Percentiles rank a stretch among this genome's conserved stretches.
Conservation (phyloP, 352 stramenopile genomes). For the Pythium sp. region DNA sequence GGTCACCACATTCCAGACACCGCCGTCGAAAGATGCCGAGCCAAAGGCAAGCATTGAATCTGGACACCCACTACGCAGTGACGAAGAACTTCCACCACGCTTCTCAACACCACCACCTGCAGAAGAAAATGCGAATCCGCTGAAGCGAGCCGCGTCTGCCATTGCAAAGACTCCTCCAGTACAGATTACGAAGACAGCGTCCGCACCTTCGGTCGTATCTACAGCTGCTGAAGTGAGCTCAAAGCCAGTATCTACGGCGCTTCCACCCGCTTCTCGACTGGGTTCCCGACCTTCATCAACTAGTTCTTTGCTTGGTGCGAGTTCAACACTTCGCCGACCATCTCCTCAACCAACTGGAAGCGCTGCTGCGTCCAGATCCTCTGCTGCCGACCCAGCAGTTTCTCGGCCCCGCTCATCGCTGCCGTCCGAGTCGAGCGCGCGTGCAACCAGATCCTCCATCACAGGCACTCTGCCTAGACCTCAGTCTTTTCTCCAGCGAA, state of each 20-base stretch:
- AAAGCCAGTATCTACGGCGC: not conserved
- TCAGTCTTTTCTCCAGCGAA: conserved; percentile 21
- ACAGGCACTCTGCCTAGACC: conserved; percentile 4
- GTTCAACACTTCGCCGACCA: conserved; percentile 12
- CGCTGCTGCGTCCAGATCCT: not conserved
- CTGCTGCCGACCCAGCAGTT: not conserved
- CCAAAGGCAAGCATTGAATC: not conserved
- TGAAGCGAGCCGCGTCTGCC: conserved; percentile 30
- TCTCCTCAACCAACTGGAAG: not conserved
- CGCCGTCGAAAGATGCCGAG: not conserved
- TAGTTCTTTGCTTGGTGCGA: conserved; percentile 4
- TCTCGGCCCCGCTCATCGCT: conserved; percentile 8
- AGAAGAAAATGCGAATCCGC: conserved; percentile 19
- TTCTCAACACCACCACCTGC: conserved; percentile 14
- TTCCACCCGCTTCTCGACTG: conserved; percentile 14
- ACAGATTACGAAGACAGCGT: conserved; percentile 7
- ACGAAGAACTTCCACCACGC: not conserved
- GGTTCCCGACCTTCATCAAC: conserved; percentile 9
- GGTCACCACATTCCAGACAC: conserved; percentile 4
- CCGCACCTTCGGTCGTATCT: not conserved
- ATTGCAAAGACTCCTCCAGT: conserved; percentile 31
- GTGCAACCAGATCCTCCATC: not conserved
- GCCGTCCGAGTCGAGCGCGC: conserved; percentile 7
- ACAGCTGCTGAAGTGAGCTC: not conserved
- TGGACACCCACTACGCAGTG: not conserved